A percentile compares a stretch with the other conserved stretches of the same genome.
Evolutionary conservation across 176 grass and related monocot genomes (phyloP).

Genomic region (Luzula sylvatica): DNA sequence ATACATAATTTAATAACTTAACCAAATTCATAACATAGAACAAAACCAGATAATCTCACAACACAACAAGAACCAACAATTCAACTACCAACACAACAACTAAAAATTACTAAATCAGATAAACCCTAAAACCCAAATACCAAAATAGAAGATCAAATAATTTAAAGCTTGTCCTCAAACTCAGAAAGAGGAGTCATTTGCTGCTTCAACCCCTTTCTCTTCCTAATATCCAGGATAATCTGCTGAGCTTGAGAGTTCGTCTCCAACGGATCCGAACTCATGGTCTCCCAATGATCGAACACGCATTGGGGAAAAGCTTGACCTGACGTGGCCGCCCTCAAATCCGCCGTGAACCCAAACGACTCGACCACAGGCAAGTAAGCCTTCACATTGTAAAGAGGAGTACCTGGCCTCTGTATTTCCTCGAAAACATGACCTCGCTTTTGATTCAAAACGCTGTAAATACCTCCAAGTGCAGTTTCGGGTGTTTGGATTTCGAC

Average conservation of each 20-base stretch:
- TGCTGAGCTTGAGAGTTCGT: slow-evolving; percentile 14
- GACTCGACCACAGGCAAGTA: slow-evolving; percentile 53
- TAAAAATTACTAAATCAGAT: too few species aligned
- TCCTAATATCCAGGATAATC: slow-evolving; percentile 37
- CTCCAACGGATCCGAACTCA: slow-evolving; percentile 55
- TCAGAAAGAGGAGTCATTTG: slow-evolving; percentile 68
- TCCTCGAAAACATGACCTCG: slow-evolving; percentile 53
- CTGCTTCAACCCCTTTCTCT: slow-evolving; percentile 60
- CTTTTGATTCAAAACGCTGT: slow-evolving; percentile 28
- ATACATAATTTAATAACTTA: too few species aligned
- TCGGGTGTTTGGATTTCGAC: slow-evolving; percentile 31
- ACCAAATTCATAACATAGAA: too few species aligned
- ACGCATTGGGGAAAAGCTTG: slow-evolving; percentile 55
- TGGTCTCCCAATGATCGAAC: slow-evolving; percentile 69
- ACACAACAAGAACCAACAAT: too few species aligned
- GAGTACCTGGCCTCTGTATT: slow-evolving; percentile 45
- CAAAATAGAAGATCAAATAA: neutral
- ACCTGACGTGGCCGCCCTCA: slow-evolving; percentile 49
- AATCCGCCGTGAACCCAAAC: slow-evolving; percentile 28
- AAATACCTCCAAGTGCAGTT: slow-evolving; percentile 26
- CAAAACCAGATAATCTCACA: too few species aligned
- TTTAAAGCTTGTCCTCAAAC: slow-evolving; percentile 58
- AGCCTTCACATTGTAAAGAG: slow-evolving; percentile 30
- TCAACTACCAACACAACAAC: too few species aligned
- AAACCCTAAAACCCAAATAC: too few species aligned